Evolutionary conservation across 2,329 filamentous ascomycete genomes (phyloP), one percentile per base, ranked within the genome.

Genomic region (Rhytidhysteron rufulum): DNA sequence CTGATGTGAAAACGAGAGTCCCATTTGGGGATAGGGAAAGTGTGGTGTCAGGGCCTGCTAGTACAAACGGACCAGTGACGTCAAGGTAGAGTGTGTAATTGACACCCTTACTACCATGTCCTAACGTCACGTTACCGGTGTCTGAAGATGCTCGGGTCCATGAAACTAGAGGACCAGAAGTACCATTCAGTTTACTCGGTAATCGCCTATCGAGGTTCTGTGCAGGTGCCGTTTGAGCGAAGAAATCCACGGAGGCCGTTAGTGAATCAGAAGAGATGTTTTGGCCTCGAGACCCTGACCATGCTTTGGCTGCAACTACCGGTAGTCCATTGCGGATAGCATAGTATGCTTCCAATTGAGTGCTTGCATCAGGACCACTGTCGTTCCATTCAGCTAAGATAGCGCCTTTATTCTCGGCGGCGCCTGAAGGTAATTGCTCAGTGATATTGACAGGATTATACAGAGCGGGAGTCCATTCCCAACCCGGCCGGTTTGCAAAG

Each of bases 361-460:
- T 72, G 3, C 69, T 70, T 1, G 71, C 70, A 44, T 73, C 70
- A 0, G 70, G 65, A 0, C 72, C 72, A 34, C 71, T 72, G 40
- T 75, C 72, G 35, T 70, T 74, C 72, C 71, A 75, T 1, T 69
- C 69, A 0, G 71, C 71, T 15, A 72, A 37, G 17, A 69, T 62
- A 3, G 67, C 66, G 3, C 67, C 71, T 29, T 48, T 60, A 37
- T 63, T 63, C 7, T 53, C 57, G 5, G 42, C 52, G 2, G 62
- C 62, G 0, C 41, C 51, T 0, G 56, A 43, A 1, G 55, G 41
- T 2, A 71, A 47, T 47, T 72, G 69, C 47, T 64, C 51, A 0
- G 65, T 70, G 4, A 40, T 53, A 39, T 73, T 72, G 24, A 70
- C 57, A 0, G 61, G 64, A 36, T 74, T 73, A 48, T 67, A 69